A percentile compares a stretch with the other conserved stretches of the same genome.
Evolutionary conservation across 768 basidiomycete genomes (phyloP).

Genomic region (Podaxis pistillaris): DNA sequence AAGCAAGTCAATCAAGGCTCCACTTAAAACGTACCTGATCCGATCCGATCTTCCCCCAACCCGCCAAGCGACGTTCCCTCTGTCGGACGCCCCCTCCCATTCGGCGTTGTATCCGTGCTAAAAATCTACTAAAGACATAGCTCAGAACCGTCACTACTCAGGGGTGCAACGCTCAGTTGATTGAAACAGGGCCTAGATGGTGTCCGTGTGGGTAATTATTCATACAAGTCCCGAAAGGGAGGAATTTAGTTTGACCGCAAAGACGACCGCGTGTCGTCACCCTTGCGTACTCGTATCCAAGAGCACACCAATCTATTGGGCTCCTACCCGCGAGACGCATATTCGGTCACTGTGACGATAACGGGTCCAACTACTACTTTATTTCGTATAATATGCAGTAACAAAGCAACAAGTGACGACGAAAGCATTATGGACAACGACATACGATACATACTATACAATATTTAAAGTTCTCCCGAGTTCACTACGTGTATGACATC

Average conservation of each 20-base stretch:
- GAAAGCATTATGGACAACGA: background rate
- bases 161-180: background rate
- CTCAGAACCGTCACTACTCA: background rate
- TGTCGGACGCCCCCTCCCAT: background rate
- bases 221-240: background rate
- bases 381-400: background rate
- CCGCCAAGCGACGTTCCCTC: background rate
- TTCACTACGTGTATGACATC: background rate
- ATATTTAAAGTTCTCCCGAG: background rate
- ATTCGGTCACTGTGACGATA: background rate
- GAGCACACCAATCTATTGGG: background rate
- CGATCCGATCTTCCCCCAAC: background rate
- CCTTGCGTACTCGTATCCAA: background rate
- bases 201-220: background rate
- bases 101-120: background rate
- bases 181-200: background rate
- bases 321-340: background rate
- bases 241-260: background rate
- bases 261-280: background rate
- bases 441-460: background rate
- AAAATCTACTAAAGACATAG: background rate
- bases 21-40: slow-evolving; percentile 5
- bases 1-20: background rate
- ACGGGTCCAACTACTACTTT: background rate
- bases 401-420: background rate